Evolutionary conservation across 192 early-diverging fungal genomes (phyloP).

Genomic region (Coemansia sp.): DNA sequence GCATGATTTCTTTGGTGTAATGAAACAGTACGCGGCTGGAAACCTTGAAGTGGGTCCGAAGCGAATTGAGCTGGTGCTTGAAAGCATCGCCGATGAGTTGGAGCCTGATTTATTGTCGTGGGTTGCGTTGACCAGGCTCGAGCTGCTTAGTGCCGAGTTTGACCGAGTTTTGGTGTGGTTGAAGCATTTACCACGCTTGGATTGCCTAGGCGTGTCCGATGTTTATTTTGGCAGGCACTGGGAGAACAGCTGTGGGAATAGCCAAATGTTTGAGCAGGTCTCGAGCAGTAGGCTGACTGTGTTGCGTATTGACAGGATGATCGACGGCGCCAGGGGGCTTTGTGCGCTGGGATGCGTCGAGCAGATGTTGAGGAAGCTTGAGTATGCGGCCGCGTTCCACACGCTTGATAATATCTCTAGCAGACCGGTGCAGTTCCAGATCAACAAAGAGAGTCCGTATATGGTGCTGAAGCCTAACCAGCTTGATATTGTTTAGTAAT

Average conservation of each 20-base stretch:
- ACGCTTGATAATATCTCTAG: background rate
- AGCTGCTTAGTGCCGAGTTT: background rate
- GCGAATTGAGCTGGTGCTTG: background rate
- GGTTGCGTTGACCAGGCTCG: background rate
- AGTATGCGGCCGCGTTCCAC: background rate
- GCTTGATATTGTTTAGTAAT: too few species aligned
- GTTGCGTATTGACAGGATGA: background rate
- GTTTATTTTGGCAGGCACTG: background rate
- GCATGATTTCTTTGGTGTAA: background rate
- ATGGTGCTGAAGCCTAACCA: too few species aligned
- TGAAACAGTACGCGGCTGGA: background rate
- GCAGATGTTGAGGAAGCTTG: background rate
- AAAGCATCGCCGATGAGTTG: background rate
- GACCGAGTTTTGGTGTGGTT: background rate
- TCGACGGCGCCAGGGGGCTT: background rate
- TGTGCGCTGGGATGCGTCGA: background rate
- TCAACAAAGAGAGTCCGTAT: too few species aligned
- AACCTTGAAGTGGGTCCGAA: background rate
- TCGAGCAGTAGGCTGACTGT: background rate
- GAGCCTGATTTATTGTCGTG: background rate
- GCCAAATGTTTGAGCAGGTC: background rate
- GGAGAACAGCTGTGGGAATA: background rate
- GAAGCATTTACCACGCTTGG: background rate
- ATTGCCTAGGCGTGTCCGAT: background rate
- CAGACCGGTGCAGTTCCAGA: too few species aligned